phyloP scores from a whole-genome alignment of 2,329 filamentous ascomycete genomes.

The Cercospora sp. region DNA sequence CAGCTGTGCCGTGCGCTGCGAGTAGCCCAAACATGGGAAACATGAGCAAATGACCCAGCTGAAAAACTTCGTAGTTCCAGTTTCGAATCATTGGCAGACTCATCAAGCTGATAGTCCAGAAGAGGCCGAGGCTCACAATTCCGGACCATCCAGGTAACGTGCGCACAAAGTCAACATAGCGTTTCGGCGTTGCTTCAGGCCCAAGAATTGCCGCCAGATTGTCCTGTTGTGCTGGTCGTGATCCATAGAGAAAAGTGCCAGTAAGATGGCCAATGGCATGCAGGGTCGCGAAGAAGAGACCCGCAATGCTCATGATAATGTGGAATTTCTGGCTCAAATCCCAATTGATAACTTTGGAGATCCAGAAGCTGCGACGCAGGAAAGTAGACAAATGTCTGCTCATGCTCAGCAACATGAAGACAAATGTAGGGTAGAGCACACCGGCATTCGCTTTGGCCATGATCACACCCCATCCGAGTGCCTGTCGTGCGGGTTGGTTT shows the following conservation, averaged over 20 bases:
- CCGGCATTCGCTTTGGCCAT: slow-evolving; percentile 59
- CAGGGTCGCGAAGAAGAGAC: slow-evolving; percentile 53
- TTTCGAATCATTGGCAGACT: slow-evolving; percentile 55
- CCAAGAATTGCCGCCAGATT: slow-evolving; percentile 51
- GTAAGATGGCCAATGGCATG: slow-evolving; percentile 58
- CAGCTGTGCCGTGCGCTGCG: slow-evolving; percentile 56
- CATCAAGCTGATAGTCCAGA: slow-evolving; percentile 52
- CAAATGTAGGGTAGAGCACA: slow-evolving; percentile 58
- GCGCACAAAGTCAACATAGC: slow-evolving; percentile 52
- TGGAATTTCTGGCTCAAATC: slow-evolving; percentile 59
- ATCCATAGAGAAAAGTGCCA: slow-evolving; percentile 56
- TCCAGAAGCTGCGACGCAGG: slow-evolving; percentile 52
- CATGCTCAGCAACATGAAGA: slow-evolving; percentile 61
- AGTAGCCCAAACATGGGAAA: slow-evolving; percentile 59
- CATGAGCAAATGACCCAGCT: slow-evolving; percentile 59
- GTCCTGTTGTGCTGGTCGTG: slow-evolving; percentile 47
- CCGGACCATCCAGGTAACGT: slow-evolving; percentile 56
- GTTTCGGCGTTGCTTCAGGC: slow-evolving; percentile 44
- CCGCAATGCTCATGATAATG: slow-evolving; percentile 55
- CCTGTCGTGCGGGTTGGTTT: slow-evolving; percentile 46
- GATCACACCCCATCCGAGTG: slow-evolving; percentile 59
- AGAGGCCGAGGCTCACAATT: slow-evolving; percentile 51
- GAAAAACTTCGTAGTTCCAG: slow-evolving; percentile 59
- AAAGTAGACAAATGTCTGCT: slow-evolving; percentile 58
- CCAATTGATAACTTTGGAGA: slow-evolving; percentile 60